Base-by-base conservation (phyloP, 208 protist species). In the Acanthamoeba culbertsoni region DNA sequence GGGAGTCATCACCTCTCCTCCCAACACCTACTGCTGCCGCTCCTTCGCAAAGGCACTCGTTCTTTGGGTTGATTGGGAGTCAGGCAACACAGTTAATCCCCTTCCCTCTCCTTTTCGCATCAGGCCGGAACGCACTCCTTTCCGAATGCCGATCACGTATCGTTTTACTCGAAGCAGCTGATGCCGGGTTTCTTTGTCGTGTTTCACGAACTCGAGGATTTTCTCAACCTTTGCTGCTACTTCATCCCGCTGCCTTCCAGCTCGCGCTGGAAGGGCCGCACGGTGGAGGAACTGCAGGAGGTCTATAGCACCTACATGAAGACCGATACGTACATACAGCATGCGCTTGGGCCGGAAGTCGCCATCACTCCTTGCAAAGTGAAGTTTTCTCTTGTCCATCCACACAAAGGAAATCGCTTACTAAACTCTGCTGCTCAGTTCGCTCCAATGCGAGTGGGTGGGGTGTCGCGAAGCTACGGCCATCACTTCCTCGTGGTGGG, bases 171-270 rank as follows among this genome's bases (percentile, higher is more conserved):
- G 14, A n/a, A 77, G 23, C 26, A 59, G 55, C 65, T 92, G 37
- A 53, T 92, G 33, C 86, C 86, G 28, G 86, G 86, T 31, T 92
- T 92, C 86, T 92, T 92, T 37, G 86, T 92, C 35, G 86, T 92
- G 28, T 92, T 92, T 28, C 86, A 92, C 43, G 86, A 92, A 43
- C 86, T 92, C 8, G 86, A 92, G 45, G 86, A 92, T 37, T 92
- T 92, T 33, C 63, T 92, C 59, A 92, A 92, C 62, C 31, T 92
- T 20, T 92, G 86, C 86, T 92, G 86, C 48, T 92, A 92, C 42
- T 92, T 92, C 43, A 77, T 92, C 45, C 86, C 86, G 28, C 5
- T 92, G 23, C 86, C 86, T 31, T 92, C n/a, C 16, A 18, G 35
- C 18, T 33, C 45, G 16, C 42, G 40, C 1, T 92, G 86, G 86